Base-by-base conservation (phyloP, 768 basidiomycete species). In the Xerocomus brunneocitrinus region DNA sequence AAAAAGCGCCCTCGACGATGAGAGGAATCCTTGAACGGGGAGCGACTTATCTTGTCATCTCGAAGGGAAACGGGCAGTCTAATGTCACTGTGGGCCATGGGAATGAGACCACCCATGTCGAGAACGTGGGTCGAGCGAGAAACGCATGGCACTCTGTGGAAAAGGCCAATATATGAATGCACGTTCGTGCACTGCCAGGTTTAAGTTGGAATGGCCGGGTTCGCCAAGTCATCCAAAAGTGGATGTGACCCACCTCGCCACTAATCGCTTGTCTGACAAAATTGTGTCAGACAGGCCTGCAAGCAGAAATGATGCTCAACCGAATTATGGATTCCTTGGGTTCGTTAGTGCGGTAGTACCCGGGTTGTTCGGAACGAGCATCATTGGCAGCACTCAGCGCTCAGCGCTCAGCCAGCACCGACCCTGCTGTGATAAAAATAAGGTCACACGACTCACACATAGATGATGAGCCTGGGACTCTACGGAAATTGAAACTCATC, bases 121-220 rank as follows among this genome's bases (percentile, higher is more conserved):
- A 36, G 30, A 54, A 50, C 35, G 53, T 63, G 51, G 49, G 48
- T 44, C 14, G 39, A 44, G 31, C 28, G 38, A 54, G 27, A 10
- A 19, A 44, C 8, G 19, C 50, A 62, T 60, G 30, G 8, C 39
- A 24, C 12, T 1, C 3, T 27, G 43, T 22, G 49, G 42, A 13
- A 19, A n/a, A 27, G n/a, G 22, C 14, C 8, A 24, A 34, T 56
- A 54, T 63, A 66, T 40, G 56, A 46, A 55, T 53, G 58, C 64
- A 66, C 64, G 61, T 61, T 66, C 58, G 58, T 66, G 58, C 27
- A 24, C 50, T 25, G 36, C 28, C 39, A 25, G 8, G 36, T 22
- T 22, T 16, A 52, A 52, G 36, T 31, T 59, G 53, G 53, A 51
- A 49, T 52, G 54, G n/a, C 49, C 7, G 46, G 9, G 13, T 54